A percentile compares a stretch with the other conserved stretches of the same genome.
These are phyloP conservation scores for Wickerhamiella slavikovae DNA, from an alignment of 805 yeast species.

Conservation along the genomic window DNA sequence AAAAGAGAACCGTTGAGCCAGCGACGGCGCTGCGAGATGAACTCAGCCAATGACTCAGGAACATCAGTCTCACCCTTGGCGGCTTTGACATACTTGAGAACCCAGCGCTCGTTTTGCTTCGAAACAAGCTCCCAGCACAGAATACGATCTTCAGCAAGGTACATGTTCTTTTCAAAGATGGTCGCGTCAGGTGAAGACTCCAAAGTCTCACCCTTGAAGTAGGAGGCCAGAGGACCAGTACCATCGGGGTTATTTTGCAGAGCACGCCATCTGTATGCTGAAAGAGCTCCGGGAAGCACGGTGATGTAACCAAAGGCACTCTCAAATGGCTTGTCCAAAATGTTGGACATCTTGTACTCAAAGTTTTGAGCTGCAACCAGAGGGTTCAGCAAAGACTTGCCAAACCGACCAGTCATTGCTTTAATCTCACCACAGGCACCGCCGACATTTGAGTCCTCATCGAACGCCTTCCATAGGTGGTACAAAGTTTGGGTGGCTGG, in stretches of 20 bases:
- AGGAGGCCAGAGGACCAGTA: conserved; percentile 74
- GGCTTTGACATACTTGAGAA: conserved; percentile 72
- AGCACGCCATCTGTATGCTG: conserved; percentile 85
- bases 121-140: conserved; percentile 93
- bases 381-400: conserved; percentile 68
- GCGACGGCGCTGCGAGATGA: conserved; percentile 88
- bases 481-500: conserved; percentile 80
- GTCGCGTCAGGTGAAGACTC: conserved; percentile 47
- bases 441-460: conserved; percentile 86
- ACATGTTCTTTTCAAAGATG: conserved; percentile 91
- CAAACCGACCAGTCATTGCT: conserved; percentile 81
- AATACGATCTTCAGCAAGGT: conserved; percentile 90
- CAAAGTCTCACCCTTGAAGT: conserved; percentile 70
- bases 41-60: conserved; percentile 81
- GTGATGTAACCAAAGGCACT: conserved; percentile 82
- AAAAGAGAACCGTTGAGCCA: conserved; percentile 97
- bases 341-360: conserved; percentile 93
- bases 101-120: conserved; percentile 65
- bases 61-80: conserved; percentile 96
- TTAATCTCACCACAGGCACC: conserved; percentile 98
- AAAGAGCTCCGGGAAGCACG: conserved; percentile 87
- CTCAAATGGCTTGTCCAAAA: conserved; percentile 84
- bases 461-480: conserved; percentile 94
- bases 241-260: conserved; percentile 71
- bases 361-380: conserved; percentile 91